These are phyloP conservation scores for Plasmodium falciparum DNA, from an alignment of 169 alveolate species.

Conservation along the genomic window DNA sequence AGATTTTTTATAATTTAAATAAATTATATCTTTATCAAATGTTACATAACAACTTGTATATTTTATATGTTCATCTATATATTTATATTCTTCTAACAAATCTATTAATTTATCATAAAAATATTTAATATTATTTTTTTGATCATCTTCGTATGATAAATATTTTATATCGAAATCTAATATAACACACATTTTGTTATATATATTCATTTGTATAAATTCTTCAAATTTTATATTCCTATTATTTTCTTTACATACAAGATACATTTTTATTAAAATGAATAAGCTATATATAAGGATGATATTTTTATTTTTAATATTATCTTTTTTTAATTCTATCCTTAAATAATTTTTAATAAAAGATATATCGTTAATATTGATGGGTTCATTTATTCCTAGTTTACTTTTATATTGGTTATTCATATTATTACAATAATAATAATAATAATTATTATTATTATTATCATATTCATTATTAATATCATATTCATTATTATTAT, in stretches of 20 bases:
- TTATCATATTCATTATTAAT: too few species aligned
- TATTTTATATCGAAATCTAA: conserved; percentile 52
- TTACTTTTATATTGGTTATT: not conserved
- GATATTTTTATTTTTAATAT: conserved; percentile 36
- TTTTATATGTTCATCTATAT: conserved; percentile 46
- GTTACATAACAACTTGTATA: conserved; percentile 5
- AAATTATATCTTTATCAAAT: conserved; percentile 29
- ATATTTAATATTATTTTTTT: conserved; percentile 28
- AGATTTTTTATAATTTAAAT: conserved; percentile 31
- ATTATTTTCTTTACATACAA: conserved; percentile 45
- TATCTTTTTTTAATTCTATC: conserved; percentile 42
- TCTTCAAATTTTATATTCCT: conserved; percentile 57
- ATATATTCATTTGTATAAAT: conserved; percentile 54
- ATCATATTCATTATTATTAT: too few species aligned
- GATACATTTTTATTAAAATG: conserved; percentile 35
- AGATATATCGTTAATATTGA: conserved; percentile 14
- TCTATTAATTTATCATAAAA: conserved; percentile 41
- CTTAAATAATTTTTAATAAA: conserved; percentile 20
- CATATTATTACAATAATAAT: too few species aligned
- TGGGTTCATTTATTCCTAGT: not conserved
- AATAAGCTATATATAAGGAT: conserved; percentile 54
- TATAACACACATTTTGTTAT: conserved; percentile 27
- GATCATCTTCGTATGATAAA: conserved; percentile 26
- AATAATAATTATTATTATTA: too few species aligned
- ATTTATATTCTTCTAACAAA: conserved; percentile 7